A percentile compares a stretch with the other conserved stretches of the same genome.
Evolutionary conservation across 2,329 filamentous ascomycete species (phyloP).

Genomic region (Xylaria arbuscula): DNA sequence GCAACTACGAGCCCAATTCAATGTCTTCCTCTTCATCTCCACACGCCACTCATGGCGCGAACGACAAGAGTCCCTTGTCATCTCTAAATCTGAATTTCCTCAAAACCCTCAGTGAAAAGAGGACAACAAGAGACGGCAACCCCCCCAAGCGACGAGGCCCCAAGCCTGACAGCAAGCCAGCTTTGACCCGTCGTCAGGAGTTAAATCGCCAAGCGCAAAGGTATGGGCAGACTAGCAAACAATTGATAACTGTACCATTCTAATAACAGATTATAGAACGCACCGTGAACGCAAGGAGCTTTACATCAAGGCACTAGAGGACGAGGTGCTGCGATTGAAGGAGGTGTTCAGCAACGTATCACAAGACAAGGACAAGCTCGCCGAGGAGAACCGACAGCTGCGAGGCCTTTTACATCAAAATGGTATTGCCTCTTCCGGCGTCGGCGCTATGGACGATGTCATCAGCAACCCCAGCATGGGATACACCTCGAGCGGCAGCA

Average conservation of each 20-base stretch:
- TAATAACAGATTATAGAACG: slow-evolving; percentile 68
- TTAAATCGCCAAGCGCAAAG: slow-evolving; percentile 95
- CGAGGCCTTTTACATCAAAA: slow-evolving; percentile 66
- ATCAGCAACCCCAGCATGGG: slow-evolving; percentile 60
- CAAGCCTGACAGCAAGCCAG: slow-evolving; percentile 96
- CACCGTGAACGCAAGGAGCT: slow-evolving; percentile 96
- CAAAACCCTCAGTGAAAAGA: slow-evolving; percentile 78
- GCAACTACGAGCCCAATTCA: slow-evolving; percentile 51
- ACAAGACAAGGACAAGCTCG: slow-evolving; percentile 79
- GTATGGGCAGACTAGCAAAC: slow-evolving; percentile 59
- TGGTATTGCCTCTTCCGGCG: slow-evolving; percentile 56
- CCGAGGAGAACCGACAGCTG: slow-evolving; percentile 83
- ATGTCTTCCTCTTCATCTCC: slow-evolving; percentile 64
- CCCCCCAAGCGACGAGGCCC: slow-evolving; percentile 89
- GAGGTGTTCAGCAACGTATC: slow-evolving; percentile 81
- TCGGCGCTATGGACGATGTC: slow-evolving; percentile 55
- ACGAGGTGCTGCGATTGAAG: slow-evolving; percentile 88
- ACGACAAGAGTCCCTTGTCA: slow-evolving; percentile 53
- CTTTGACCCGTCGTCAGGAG: slow-evolving; percentile 90
- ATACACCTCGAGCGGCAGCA: slow-evolving; percentile 66
- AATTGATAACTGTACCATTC: slow-evolving; percentile 14
- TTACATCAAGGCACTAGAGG: slow-evolving; percentile 93
- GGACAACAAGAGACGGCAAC: slow-evolving; percentile 85
- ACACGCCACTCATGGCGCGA: slow-evolving; percentile 38
- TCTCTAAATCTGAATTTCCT: slow-evolving; percentile 70